Base-by-base conservation (phyloP, 2,329 filamentous ascomycete species). In the Claviceps sorghi region DNA sequence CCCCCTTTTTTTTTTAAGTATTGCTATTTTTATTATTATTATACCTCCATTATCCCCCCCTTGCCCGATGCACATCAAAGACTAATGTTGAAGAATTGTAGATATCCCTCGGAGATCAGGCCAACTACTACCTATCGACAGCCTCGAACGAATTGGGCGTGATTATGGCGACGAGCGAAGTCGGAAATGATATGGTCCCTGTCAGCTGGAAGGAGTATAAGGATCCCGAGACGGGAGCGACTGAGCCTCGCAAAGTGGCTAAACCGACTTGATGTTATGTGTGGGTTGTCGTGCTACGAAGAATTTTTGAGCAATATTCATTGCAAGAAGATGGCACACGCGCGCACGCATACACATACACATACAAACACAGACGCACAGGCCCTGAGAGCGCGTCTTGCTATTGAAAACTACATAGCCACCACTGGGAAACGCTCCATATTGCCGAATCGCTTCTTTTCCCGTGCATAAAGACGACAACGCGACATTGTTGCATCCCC, bases 201-300 rank as follows among this genome's bases (percentile, higher is more conserved):
- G 79, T 95, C 52, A 94, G 84, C 68, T 98, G 93, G 93, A 94
- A 84, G 72, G 91, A 97, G 70, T 95, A 94, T 71, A 79, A 80
- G 63, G 91, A 97, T 72, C 81, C 83, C 0, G 80, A 84, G 62
- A 94, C 84, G 7, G 89, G 88, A 3, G 64, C 74, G 46, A 81
- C 75, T 58, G 93, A 97, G 76, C 71, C 72, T 58, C 82, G 93
- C 66, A 98, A 98, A 74, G 93, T 96, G 54, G 93, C 93, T 21
- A 93, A 94, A 71, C 93, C 93, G 29, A 86, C 86, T 62, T 93
- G 77, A 86, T 54, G 50, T 22, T 42, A 29, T 4, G 10, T 15
- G 34, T 36, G 22, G 1, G 15, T 19, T 30, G 4, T 42, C 40
- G 40, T 19, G 15, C 9, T 8, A 19, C 9, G 17, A n/a, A 29